These are phyloP conservation scores for Arthromyces matolae DNA, from an alignment of 768 basidiomycete genomes.

Conservation along the genomic window DNA sequence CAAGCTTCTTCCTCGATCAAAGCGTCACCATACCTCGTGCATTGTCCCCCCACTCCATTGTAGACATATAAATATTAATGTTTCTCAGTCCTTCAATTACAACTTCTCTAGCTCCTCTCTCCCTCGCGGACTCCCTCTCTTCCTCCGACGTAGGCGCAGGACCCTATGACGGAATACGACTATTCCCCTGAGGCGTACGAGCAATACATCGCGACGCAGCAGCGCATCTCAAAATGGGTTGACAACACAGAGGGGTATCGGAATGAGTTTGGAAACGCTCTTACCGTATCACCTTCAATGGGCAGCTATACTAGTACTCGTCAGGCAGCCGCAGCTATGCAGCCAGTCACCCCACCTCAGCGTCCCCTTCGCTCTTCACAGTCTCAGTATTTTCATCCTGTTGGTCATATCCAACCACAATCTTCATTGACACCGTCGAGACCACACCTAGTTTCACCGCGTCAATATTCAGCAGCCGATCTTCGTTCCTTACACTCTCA, in stretches of 20 bases:
- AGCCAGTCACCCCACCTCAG: background rate
- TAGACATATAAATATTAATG: conserved; percentile 7
- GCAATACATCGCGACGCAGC: conserved; percentile 36
- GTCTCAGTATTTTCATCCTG: conserved; percentile 8
- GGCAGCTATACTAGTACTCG: background rate
- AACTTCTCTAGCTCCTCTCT: too few species aligned
- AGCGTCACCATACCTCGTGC: conserved; percentile 8
- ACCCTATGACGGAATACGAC: conserved; percentile 47
- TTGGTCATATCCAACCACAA: background rate
- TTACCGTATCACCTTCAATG: conserved; percentile 2
- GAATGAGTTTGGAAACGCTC: conserved; percentile 13
- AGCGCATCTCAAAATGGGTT: conserved; percentile 41
- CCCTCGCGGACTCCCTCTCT: too few species aligned
- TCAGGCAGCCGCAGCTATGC: too few species aligned
- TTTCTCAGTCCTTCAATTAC: background rate
- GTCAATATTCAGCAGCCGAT: background rate
- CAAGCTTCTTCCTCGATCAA: too few species aligned
- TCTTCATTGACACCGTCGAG: too few species aligned
- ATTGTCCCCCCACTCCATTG: background rate
- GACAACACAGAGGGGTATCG: conserved; percentile 26
- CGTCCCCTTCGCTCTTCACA: background rate
- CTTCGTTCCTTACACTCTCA: background rate
- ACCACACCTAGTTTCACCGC: background rate
- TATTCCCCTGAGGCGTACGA: conserved; percentile 47
- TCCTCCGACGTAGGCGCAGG: too few species aligned